Evolutionary conservation across 495 filamentous ascomycete genomes (phyloP), one percentile per base, ranked within the genome.

Genomic region (Penicillium crystallinum): DNA sequence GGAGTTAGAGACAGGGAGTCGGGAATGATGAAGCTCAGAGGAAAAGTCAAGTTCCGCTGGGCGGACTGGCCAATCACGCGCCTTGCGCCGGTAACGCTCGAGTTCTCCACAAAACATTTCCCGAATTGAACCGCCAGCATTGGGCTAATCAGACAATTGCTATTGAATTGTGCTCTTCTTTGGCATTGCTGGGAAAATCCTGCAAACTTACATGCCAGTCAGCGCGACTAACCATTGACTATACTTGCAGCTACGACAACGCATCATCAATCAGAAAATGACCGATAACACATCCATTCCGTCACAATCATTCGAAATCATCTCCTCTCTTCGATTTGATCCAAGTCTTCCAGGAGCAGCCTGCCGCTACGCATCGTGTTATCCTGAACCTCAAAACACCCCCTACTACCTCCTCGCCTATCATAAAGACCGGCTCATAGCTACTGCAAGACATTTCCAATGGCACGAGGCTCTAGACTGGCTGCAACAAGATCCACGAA

Each of bases 341-440:
- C 83, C 81, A 8, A 56, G 64, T 6, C 82, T 95, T 25, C 68
- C 76, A 25, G 61, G 60, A 22, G 65, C 61, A 4, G 65, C 75
- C 55, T 31, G 46, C 19, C 42, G 58, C 22, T 56, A 72, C 33
- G 74, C 76, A 70, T 74, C 80, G 37, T 54, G 62, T 45, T 70
- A 63, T 44, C 65, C 69, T 19, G 53, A 60, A 25, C 63, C 64
- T 10, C 69, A 74, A 17, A 54, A 73, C 17, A 83, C 81, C n/a
- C 83, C 83, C 1, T 86, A 93, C 61, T 96, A 96, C 71, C 88
- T 97, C 73, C 79, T 95, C 11, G 69, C 79, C 38, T 85, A 85
- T 67, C 92, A 97, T 66, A 82, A 81, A 18, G 87, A 93, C 60
- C 89, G 84, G n/a, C 81, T 97, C 61, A 76, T 90, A 38, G 73